phyloP scores from a whole-genome alignment of 495 filamentous ascomycete species.

The Entonaema liquescens region DNA sequence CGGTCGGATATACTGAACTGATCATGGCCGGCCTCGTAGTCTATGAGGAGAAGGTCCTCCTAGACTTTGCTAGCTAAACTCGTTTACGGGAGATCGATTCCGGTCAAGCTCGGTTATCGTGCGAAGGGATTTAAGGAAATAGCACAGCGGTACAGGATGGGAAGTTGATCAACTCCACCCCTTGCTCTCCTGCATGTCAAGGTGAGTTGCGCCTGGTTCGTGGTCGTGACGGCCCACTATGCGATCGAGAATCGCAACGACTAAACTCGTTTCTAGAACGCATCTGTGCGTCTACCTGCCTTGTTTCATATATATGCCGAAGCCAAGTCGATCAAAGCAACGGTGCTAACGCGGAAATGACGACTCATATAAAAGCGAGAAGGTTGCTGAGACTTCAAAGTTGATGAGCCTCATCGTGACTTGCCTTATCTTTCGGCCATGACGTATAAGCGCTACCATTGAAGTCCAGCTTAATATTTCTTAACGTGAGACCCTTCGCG shows the following conservation, averaged over 20 bases:
- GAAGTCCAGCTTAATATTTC: constrained; percentile 15
- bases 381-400: constrained; percentile 5
- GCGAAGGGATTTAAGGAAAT: constrained; percentile 10
- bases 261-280: constrained; percentile 40
- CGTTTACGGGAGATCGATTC: not conserved
- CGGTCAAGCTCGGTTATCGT: constrained; percentile 5
- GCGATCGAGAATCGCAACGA: constrained; percentile 32
- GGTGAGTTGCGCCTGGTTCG: constrained; percentile 34
- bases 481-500: constrained; percentile 11
- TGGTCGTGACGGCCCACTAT: constrained; percentile 35
- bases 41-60: constrained; percentile 54
- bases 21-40: constrained; percentile 55
- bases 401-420: constrained; percentile 6
- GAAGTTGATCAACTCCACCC: constrained; percentile 37
- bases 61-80: constrained; percentile 46
- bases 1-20: constrained; percentile 60
- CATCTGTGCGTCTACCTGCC: constrained; percentile 30
- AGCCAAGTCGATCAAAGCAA: constrained; percentile 41
- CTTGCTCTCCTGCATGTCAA: constrained; percentile 33
- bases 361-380: constrained; percentile 12
- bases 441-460: not conserved
- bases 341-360: constrained; percentile 32
- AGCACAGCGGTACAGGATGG: constrained; percentile 25
- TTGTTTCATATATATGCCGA: constrained; percentile 39
- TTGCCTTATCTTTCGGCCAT: not conserved